Base-by-base conservation (phyloP, 2,329 filamentous ascomycete species). In the Epichloe aotearoae region DNA sequence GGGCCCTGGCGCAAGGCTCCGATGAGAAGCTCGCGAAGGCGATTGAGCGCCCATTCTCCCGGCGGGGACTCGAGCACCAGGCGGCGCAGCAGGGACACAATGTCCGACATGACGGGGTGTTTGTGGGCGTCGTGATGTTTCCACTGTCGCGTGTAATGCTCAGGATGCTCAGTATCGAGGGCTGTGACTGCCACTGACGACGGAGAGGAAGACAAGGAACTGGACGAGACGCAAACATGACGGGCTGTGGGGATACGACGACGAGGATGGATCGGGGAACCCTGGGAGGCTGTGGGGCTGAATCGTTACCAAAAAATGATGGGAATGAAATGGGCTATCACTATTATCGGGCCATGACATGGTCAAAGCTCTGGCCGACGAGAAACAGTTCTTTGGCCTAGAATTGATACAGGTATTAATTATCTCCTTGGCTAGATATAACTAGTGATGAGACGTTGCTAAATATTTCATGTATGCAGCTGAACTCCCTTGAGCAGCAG, bases 31-130 rank as follows among this genome's bases (percentile, higher is more conserved):
- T 95, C 87, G 56, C 88, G 82, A 19, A 95, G 69, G 60, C 84
- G 81, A 53, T 80, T 81, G 53, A 94, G 74, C n/a, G 78, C 80
- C 84, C 88, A 96, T 79, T 95, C 89, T 59, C 88, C 83, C 1
- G 93, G 93, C 14, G 93, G 93, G 42, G 90, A 95, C 57, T 86
- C 84, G 55, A 90, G 71, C 52, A 96, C 73, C 84, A 93, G 95
- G 60, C 73, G 73, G 58, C 72, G 60, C 67, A 74, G 50, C 65
- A 75, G 50, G 67, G 70, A 66, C 70, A 76, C 59, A 69, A 73
- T 62, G 55, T 78, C 75, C 47, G 76, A 74, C 77, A 80, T 81
- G 49, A 50, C 17, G 19, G 26, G 37, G 37, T 17, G 20, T 6
- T 11, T 11, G 20, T 37, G 12, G 17, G 7, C 12, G 44, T 46